Evolutionary conservation across 2,329 filamentous ascomycete species (phyloP), one percentile per base, ranked within the genome.

Genomic region (Madurella fahalii): DNA sequence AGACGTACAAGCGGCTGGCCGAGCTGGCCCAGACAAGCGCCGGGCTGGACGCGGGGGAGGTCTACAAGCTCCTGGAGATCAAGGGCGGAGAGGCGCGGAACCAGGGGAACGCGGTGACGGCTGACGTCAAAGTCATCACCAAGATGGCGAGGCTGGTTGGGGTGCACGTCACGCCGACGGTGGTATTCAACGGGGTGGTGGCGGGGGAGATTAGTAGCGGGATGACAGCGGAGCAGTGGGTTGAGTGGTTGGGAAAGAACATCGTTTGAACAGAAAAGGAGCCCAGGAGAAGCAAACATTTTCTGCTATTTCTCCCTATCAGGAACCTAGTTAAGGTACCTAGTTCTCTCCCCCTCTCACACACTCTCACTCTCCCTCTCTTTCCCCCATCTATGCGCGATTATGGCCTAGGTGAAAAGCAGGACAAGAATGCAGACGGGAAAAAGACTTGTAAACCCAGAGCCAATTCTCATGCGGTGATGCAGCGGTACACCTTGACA

Each of bases 101-200:
- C 68, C 70, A 68, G 9, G 92, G 93, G 0, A 96, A 97, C 69
- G 76, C 77, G 53, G 86, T 95, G 49, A 96, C 92, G 20, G 81
- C 87, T 68, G 90, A 96, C 70, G 71, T 96, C 52, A 96, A 96
- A 77, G 72, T 89, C 47, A 75, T 93, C 65, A 83, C 93, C 58
- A 95, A 92, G 80, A 86, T 86, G 69, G 81, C 89, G 64, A 77
- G 93, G 42, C 72, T 94, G 62, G 81, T 89, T 9, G 88, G 92
- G 12, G 83, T 96, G 42, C 93, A 97, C 74, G 90, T 96, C 40
- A 93, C 90, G 41, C 93, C 93, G 1, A 96, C 92, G 0, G 90
- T 93, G 17, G 78, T 95, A 47, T 92, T 95, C 69, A 85, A 97
- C 71, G 91, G 92, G 0, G 82, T 95, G 20, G 85, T 95, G 47